Base-by-base conservation (phyloP, 2,329 filamentous ascomycete species). In the Periconia sp. region DNA sequence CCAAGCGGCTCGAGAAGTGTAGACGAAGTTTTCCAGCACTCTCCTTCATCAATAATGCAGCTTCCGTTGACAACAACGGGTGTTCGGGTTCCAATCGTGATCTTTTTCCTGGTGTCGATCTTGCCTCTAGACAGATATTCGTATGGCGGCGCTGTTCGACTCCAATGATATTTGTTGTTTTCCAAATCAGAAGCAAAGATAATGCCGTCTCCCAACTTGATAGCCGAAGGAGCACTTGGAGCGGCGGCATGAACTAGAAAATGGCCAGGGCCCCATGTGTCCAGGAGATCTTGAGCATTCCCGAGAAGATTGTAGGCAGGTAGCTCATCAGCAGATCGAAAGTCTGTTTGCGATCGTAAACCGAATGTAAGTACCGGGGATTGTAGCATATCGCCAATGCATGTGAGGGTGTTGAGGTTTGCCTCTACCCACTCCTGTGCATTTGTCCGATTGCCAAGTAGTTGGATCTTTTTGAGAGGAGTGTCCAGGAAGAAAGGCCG, bases 11-110 rank as follows among this genome's bases (percentile, higher is more conserved):
- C 47, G 9, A 54, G 40, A 2, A 19, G 27, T 20, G 30, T 15
- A n/a, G 40, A 40, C 14, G 47, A 52, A 15, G 14, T 8, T 13
- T 10, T 18, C 41, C 49, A 47, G 15, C 47, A 52, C 15, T 43
- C 13, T 8, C 44, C 18, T 15, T 45, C 51, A 13, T 57, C 45
- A 15, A 48, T 40, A 2, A 2, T 31, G n/a, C 54, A 57, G 13
- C 18, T 14, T 2, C 15, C 20, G 27, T 54, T 52, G 19, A 47
- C 41, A 10, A 8, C 15, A 14, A 49, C 37, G 2, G 33, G 11
- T 15, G 46, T 40, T 20, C 41, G 31, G 31, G 31, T 50, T 13
- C 49, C 33, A 37, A 37, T 49, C 23, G 18, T 27, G 2, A 45
- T 45, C 10, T 30, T 45, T 15, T 17, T 23, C 9, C 43, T 23